phyloP scores from a whole-genome alignment of 768 basidiomycete genomes.

The Galerina marginata region DNA sequence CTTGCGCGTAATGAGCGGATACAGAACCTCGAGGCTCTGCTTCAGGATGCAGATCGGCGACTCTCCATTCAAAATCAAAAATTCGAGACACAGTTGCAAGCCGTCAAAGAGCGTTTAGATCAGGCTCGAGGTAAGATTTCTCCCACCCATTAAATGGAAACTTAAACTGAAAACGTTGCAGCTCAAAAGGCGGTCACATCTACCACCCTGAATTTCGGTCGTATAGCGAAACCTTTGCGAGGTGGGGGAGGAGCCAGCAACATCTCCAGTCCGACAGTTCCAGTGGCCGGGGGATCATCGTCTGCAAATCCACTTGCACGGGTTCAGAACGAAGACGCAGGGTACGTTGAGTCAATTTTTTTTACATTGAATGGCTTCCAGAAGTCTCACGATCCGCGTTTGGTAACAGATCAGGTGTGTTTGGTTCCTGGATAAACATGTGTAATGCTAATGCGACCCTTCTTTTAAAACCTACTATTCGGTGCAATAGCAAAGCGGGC shows the following conservation, averaged over 20 bases:
- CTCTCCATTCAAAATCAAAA: slow-evolving; percentile 94
- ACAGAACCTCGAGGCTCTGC: slow-evolving; percentile 90
- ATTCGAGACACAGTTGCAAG: slow-evolving; percentile 91
- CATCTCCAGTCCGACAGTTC: slow-evolving; percentile 43
- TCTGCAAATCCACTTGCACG: slow-evolving; percentile 70
- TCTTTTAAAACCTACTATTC: slow-evolving; percentile 20
- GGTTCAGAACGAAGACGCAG: slow-evolving; percentile 82
- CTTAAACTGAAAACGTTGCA: slow-evolving; percentile 30
- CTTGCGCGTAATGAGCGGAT: slow-evolving; percentile 97
- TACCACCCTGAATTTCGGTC: slow-evolving; percentile 82
- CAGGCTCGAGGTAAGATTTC: slow-evolving; percentile 81
- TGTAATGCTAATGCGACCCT: slow-evolving; percentile 23
- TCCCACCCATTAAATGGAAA: background rate
- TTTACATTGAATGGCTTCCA: slow-evolving; percentile 12
- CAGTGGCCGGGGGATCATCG: slow-evolving; percentile 50
- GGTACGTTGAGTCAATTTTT: slow-evolving; percentile 47
- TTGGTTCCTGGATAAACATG: slow-evolving; percentile 26
- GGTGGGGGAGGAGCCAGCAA: slow-evolving; percentile 82
- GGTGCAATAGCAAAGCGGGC: slow-evolving; percentile 77
- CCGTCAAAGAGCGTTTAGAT: slow-evolving; percentile 89
- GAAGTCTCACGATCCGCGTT: slow-evolving; percentile 19
- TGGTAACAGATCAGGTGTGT: slow-evolving; percentile 44
- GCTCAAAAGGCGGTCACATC: slow-evolving; percentile 81
- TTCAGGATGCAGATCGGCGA: slow-evolving; percentile 93
- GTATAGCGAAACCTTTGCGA: slow-evolving; percentile 95